Conservation (phyloP, 306 rosid genomes). For the Albizia julibrissin region DNA sequence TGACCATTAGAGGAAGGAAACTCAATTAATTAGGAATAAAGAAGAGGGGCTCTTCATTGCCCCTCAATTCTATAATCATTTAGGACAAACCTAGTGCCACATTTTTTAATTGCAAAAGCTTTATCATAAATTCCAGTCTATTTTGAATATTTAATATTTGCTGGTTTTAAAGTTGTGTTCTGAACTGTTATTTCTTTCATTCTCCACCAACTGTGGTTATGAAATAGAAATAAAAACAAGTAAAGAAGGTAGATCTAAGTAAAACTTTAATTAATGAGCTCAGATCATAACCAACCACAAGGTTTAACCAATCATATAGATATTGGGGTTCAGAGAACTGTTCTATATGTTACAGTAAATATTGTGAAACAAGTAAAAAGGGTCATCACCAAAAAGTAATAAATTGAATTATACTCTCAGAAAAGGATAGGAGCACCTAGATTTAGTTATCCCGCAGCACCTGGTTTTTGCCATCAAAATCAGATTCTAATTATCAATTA, state of each 20-base stretch:
- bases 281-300: neutral
- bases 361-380: neutral
- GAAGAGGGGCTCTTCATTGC: neutral
- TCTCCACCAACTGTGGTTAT: neutral
- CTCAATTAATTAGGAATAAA: neutral
- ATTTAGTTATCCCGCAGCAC: neutral
- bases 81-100: neutral
- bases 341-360: neutral
- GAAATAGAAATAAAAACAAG: neutral
- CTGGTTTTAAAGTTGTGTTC: neutral
- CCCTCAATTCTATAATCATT: neutral
- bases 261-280: neutral
- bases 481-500: neutral
- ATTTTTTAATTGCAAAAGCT: neutral
- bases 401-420: neutral
- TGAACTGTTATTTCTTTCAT: neutral
- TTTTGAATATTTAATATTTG: neutral
- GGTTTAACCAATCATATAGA: neutral
- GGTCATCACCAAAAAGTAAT: neutral
- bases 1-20: neutral
- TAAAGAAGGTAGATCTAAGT: neutral
- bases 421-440: neutral
- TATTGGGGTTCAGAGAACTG: neutral
- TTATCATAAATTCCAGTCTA: neutral
- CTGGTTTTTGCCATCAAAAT: conserved; percentile 16